Percentiles rank a stretch among this genome's conserved stretches.
These are phyloP conservation scores for Cutaneotrichosporon mucoides DNA, from an alignment of 1,284 basidiomycete species.

Conservation along the genomic window DNA sequence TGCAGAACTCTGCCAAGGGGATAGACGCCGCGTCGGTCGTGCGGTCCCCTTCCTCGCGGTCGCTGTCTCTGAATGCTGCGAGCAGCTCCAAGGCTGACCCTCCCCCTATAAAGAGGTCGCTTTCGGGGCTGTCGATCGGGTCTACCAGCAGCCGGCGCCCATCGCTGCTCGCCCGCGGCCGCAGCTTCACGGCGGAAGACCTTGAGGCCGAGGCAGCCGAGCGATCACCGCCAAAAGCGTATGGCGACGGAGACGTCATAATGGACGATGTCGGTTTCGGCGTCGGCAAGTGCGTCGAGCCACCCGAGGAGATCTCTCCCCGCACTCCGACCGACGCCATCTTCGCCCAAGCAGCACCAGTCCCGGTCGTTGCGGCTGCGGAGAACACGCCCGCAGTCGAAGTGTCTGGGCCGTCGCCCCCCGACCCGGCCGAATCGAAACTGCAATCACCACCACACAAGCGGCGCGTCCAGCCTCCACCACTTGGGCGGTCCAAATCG, in stretches of 20 bases:
- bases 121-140: conserved; percentile 17
- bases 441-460: background rate
- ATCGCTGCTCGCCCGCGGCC: conserved; percentile 40
- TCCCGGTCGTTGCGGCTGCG: background rate
- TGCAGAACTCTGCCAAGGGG: conserved; percentile 32
- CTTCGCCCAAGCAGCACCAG: background rate
- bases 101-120: too few relatives aligned
- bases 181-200: conserved; percentile 47
- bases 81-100: too few relatives aligned
- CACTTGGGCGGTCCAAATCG: background rate
- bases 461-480: background rate
- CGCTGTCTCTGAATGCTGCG: too few relatives aligned
- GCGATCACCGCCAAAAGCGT: too few relatives aligned
- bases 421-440: background rate
- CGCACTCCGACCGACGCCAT: background rate
- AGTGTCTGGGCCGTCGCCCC: background rate
- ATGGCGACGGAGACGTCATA: too few relatives aligned
- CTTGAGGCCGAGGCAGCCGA: conserved; percentile 26
- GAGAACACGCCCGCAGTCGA: conserved; percentile 1
- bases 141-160: conserved; percentile 22
- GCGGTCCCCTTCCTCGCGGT: too few relatives aligned
- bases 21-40: background rate
- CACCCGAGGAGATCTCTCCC: background rate
- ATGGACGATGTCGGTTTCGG: too few relatives aligned
- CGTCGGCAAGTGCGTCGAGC: too few relatives aligned